phyloP scores from a whole-genome alignment of 2,329 filamentous ascomycete species.

The Gnomoniopsis sp. region DNA sequence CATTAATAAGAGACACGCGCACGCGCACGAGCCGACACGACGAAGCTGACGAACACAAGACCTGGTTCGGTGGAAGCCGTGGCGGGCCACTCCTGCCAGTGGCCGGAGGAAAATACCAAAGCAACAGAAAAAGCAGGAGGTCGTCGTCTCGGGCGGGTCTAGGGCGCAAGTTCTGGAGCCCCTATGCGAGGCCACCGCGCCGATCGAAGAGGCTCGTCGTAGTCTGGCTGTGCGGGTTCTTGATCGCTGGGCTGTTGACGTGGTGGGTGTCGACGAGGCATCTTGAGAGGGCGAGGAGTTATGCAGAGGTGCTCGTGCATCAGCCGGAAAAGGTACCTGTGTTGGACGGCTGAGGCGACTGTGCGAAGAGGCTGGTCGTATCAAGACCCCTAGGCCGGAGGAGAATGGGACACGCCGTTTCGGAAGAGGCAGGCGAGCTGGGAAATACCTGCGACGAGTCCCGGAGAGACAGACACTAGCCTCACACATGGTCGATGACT shows the following conservation, averaged over 20 bases:
- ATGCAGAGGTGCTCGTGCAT: slow-evolving; percentile 10
- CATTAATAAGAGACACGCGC: slow-evolving; percentile 17
- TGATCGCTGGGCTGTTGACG: slow-evolving; percentile 9
- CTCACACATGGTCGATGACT: too few species aligned
- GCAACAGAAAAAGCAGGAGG: neutral
- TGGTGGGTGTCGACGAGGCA: slow-evolving; percentile 12
- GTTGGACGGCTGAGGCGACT: slow-evolving; percentile 2
- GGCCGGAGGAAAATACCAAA: neutral
- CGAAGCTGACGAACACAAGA: neutral
- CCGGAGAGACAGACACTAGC: too few species aligned
- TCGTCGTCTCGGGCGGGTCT: slow-evolving; percentile 1
- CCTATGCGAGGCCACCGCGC: slow-evolving; percentile 14
- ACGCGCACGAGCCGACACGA: slow-evolving; percentile 14
- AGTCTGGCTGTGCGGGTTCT: slow-evolving; percentile 11
- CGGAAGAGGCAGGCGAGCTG: too few species aligned
- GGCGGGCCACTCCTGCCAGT: slow-evolving; percentile 10
- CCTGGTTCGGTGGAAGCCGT: neutral
- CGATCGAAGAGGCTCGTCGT: slow-evolving; percentile 16
- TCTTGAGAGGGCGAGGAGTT: neutral
- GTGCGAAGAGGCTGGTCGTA: too few species aligned
- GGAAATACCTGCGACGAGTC: too few species aligned
- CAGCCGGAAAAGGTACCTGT: slow-evolving; percentile 6
- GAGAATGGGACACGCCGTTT: too few species aligned
- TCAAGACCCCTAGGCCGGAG: too few species aligned
- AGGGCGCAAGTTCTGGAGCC: slow-evolving; percentile 7